Evolutionary conservation across 2,329 filamentous ascomycete genomes (phyloP).

Genomic region (Tolypocladium inflatum): DNA sequence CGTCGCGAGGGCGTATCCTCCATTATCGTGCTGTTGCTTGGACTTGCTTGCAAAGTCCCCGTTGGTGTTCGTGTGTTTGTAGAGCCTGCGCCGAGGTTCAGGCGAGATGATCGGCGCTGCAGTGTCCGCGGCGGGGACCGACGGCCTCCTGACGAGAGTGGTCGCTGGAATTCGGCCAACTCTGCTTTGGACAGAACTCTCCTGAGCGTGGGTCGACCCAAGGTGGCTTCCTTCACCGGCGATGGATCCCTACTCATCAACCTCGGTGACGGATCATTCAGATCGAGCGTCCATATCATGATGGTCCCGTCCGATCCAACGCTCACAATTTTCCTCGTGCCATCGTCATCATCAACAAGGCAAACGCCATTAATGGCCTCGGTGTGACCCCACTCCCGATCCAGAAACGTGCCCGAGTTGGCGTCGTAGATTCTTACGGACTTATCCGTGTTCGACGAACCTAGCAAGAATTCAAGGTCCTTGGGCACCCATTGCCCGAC

Average conservation of each 20-base stretch:
- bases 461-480: constrained; percentile 61
- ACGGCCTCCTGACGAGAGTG: constrained; percentile 35
- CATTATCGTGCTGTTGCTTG: constrained; percentile 25
- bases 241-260: constrained; percentile 42
- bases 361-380: constrained; percentile 84
- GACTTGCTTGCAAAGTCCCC: constrained; percentile 28
- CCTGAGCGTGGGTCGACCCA: constrained; percentile 64
- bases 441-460: constrained; percentile 92
- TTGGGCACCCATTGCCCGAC: constrained; percentile 46
- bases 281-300: constrained; percentile 63
- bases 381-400: constrained; percentile 90
- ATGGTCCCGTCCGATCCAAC: constrained; percentile 73
- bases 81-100: constrained; percentile 28
- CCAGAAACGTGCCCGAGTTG: constrained; percentile 65
- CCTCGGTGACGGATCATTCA: constrained; percentile 32
- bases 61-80: constrained; percentile 29
- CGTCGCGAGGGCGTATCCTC: constrained; percentile 40
- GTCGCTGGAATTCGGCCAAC: constrained; percentile 65
- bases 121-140: constrained; percentile 47
- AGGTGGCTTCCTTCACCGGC: constrained; percentile 40
- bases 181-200: constrained; percentile 83
- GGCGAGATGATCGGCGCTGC: constrained; percentile 44
- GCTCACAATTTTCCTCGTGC: constrained; percentile 54
- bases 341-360: constrained; percentile 52
- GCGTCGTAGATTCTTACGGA: constrained; percentile 85